A percentile compares a stretch with the other conserved stretches of the same genome.
phyloP scores from a whole-genome alignment of 2,329 filamentous ascomycete genomes.

The Phyllosticta citribraziliensis region DNA sequence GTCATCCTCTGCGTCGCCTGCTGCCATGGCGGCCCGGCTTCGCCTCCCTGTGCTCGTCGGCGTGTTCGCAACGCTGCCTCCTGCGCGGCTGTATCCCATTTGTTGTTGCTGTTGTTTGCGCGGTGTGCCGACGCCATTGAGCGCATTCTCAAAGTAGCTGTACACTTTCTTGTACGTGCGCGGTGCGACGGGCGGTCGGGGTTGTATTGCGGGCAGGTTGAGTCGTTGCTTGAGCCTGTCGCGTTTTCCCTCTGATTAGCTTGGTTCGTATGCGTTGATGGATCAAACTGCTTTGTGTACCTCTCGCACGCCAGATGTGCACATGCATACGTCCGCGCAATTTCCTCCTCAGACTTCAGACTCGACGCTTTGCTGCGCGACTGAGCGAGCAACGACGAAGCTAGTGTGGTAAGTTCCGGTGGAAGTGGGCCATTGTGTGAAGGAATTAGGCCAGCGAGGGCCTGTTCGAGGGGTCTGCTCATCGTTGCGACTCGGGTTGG shows the following conservation, averaged over 20 bases:
- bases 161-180: slow-evolving; percentile 78
- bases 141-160: slow-evolving; percentile 63
- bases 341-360: slow-evolving; percentile 77
- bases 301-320: slow-evolving; percentile 84
- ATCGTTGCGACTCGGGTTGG: slow-evolving; percentile 34
- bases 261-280: neutral
- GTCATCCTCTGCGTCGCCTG: too few relatives aligned
- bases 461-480: slow-evolving; percentile 63
- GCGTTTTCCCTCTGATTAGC: neutral
- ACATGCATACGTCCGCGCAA: slow-evolving; percentile 75
- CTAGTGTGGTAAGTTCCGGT: slow-evolving; percentile 58
- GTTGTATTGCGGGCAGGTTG: slow-evolving; percentile 66
- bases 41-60: slow-evolving; percentile 4
- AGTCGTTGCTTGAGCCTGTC: slow-evolving; percentile 64
- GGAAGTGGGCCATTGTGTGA: slow-evolving; percentile 60
- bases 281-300: slow-evolving; percentile 35
- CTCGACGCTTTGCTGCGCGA: slow-evolving; percentile 67
- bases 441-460: slow-evolving; percentile 63
- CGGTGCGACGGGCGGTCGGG: slow-evolving; percentile 67
- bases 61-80: slow-evolving; percentile 10
- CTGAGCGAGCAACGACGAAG: slow-evolving; percentile 66
- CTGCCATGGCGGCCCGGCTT: too few relatives aligned
- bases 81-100: slow-evolving; percentile 13
- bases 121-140: slow-evolving; percentile 35
- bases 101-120: slow-evolving; percentile 8